Base-by-base conservation (phyloP, 2,329 filamentous ascomycete species). In the Venturia aucupariae region DNA sequence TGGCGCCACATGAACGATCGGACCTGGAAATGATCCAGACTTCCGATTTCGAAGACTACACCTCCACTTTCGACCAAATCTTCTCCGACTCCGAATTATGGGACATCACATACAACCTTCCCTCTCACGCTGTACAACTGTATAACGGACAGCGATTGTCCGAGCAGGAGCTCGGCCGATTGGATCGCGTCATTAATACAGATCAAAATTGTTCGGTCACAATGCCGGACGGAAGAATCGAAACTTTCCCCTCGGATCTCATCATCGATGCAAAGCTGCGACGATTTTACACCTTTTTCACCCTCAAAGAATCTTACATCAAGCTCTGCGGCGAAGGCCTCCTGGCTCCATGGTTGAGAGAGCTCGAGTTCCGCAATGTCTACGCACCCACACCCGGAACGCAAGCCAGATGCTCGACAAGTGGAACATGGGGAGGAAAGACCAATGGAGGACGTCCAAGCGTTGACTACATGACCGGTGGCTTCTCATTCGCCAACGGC, bases 241-340 rank as follows among this genome's bases (percentile, higher is more conserved):
- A 70, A 68, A 70, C 60, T 1, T 76, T 82, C 66, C 73, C 71
- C 42, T 78, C 76, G 2, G 77, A 81, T 44, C 64, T 78, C 0
- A 66, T 84, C n/a, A 76, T 83, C 22, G 86, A 88, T 66, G 80
- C 77, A 27, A 86, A 86, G 71, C 77, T 92, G 35, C 80, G 88
- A 5, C 80, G 83, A 63, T 93, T 93, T 72, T 93, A 92, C 72
- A 83, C 88, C 0, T 84, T 89, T 66, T 93, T 89, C 87, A 90
- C 87, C 73, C 81, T 90, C 73, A 86, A 90, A 69, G 90, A 93
- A 76, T 86, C 89, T 0, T 92, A 90, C 72, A 86, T 92, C 74
- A 93, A 92, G 82, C 86, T 93, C 77, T 89, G 88, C 38, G 90
- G 90, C 32, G 88, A 92, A 70, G 90, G 88, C 0, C 79, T 93